phyloP scores from a whole-genome alignment of 768 basidiomycete species.

The Tulasnella sp. region DNA sequence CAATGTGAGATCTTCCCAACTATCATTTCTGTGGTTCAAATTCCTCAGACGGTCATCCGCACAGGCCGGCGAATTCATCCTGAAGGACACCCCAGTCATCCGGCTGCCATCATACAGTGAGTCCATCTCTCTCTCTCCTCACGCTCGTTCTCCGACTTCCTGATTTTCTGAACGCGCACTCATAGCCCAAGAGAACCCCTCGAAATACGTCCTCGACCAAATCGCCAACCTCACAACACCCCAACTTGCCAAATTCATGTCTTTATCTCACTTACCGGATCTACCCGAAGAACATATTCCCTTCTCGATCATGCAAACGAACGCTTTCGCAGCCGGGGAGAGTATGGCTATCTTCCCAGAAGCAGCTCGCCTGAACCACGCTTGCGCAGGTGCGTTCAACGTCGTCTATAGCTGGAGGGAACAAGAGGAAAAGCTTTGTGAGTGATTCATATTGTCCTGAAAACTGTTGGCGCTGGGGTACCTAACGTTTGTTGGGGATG shows the following conservation, averaged over 20 bases:
- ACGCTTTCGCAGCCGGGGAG: neutral
- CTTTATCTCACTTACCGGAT: neutral
- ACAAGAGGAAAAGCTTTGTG: neutral
- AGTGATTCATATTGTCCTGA: neutral
- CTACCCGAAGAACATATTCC: neutral
- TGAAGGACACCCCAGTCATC: neutral
- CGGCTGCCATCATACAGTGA: neutral
- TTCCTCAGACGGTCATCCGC: neutral
- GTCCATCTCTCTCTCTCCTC: neutral
- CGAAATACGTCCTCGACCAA: neutral
- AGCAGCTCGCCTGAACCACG: conserved; percentile 58
- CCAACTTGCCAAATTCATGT: neutral
- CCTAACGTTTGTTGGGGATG: conserved; percentile 12
- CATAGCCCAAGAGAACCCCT: neutral
- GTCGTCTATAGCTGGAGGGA: conserved; percentile 40
- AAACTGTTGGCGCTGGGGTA: neutral
- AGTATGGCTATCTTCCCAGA: conserved; percentile 46
- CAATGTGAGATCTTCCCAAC: neutral
- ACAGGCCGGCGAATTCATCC: neutral
- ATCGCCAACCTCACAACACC: neutral
- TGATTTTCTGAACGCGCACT: neutral
- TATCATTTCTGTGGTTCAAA: neutral
- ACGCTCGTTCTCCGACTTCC: neutral
- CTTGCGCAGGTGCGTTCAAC: conserved; percentile 57
- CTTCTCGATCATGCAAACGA: neutral